These are phyloP conservation scores for Stromatinia cepivora DNA, from an alignment of 2,329 filamentous ascomycete species.

Conservation along the genomic window DNA sequence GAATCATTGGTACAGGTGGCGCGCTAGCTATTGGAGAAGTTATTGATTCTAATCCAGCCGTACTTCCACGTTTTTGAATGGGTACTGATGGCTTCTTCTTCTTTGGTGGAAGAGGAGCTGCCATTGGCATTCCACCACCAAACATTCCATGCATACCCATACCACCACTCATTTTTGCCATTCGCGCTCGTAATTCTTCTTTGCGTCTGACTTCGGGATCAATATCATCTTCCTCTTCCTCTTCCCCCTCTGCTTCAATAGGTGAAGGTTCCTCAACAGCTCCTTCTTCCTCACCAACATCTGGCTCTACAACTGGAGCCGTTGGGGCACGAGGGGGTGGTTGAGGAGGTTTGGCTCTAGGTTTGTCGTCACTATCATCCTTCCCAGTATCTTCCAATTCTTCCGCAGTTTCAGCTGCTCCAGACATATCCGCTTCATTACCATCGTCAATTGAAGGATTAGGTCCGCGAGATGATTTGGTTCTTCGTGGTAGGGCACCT, in stretches of 20 bases:
- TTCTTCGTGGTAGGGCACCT: conserved; percentile 47
- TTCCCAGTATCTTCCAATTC: conserved; percentile 64
- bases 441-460: conserved; percentile 53
- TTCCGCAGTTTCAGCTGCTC: conserved; percentile 63
- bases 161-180: conserved; percentile 98
- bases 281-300: conserved; percentile 51
- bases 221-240: conserved; percentile 80
- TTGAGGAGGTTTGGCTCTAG: conserved; percentile 32
- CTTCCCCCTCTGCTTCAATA: conserved; percentile 55
- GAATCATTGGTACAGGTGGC: conserved; percentile 61
- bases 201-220: conserved; percentile 84
- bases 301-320: conserved; percentile 42
- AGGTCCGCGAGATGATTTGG: conserved; percentile 53
- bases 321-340: conserved; percentile 45
- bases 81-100: conserved; percentile 55
- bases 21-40: conserved; percentile 49
- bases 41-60: conserved; percentile 46
- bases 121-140: conserved; percentile 67
- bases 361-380: conserved; percentile 70
- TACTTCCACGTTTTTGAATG: conserved; percentile 45
- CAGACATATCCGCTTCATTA: conserved; percentile 65
- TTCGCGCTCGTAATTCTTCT: conserved; percentile 87
- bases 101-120: conserved; percentile 50
- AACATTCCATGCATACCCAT: conserved; percentile 98
- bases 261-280: conserved; percentile 46